phyloP scores from a whole-genome alignment of 768 basidiomycete genomes.

The Rhodosporidiobolus sp. region DNA sequence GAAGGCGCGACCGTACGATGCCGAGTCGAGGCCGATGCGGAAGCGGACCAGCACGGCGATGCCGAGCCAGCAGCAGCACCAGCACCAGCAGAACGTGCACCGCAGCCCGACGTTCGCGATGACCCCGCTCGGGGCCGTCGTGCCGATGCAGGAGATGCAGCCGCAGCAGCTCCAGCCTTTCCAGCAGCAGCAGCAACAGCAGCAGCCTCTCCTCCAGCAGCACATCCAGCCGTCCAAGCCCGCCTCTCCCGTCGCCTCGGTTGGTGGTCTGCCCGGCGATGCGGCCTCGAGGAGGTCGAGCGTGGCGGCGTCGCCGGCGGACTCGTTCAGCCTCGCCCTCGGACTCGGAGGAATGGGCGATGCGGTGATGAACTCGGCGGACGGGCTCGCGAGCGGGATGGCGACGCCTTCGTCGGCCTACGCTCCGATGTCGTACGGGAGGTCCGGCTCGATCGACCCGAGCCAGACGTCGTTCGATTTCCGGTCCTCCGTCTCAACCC shows the following conservation, averaged over 20 bases:
- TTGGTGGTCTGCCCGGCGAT: constrained; percentile 2
- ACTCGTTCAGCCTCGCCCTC: constrained; percentile 2
- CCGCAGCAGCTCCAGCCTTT: too few species aligned
- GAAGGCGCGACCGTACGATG: constrained; percentile 44
- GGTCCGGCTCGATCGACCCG: not conserved
- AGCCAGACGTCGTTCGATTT: constrained; percentile 10
- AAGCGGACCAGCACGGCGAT: constrained; percentile 10
- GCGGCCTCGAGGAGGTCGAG: not conserved
- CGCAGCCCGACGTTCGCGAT: constrained; percentile 41
- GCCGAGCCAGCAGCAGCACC: too few species aligned
- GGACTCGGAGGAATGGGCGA: constrained; percentile 21
- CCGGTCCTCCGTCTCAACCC: constrained; percentile 18
- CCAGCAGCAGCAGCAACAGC: constrained; percentile 9
- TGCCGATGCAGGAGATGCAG: not conserved
- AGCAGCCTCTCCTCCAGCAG: not conserved
- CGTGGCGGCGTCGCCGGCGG: not conserved
- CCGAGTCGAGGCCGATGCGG: constrained; percentile 34
- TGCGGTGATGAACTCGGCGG: not conserved
- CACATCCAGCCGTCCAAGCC: too few species aligned
- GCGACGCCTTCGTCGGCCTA: not conserved
- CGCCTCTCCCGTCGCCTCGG: not conserved
- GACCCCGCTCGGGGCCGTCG: constrained; percentile 27
- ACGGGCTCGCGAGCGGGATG: not conserved
- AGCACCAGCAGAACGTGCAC: constrained; percentile 25
- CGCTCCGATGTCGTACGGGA: not conserved